phyloP scores from a whole-genome alignment of 2,329 filamentous ascomycete genomes.

The Aaosphaeria pasadenensis region DNA sequence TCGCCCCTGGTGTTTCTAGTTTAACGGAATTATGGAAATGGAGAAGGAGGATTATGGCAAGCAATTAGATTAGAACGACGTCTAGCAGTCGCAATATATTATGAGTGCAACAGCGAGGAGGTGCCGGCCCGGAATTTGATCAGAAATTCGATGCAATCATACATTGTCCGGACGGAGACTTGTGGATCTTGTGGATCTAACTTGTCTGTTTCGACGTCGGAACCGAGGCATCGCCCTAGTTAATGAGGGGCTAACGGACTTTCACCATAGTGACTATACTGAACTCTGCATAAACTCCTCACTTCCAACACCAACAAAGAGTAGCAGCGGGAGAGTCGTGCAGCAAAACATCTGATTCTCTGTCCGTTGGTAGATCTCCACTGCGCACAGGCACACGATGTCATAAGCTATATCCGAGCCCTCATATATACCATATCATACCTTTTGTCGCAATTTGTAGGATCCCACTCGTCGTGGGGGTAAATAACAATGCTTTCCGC shows the following conservation, averaged over 20 bases:
- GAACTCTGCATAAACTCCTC: no score
- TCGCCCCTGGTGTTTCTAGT: not conserved
- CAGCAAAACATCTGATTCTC: not conserved
- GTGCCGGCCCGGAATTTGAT: no score
- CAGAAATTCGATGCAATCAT: no score
- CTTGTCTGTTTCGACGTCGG: not conserved
- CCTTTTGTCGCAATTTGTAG: not conserved
- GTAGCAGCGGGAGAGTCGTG: conserved; percentile 1
- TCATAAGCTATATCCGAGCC: conserved; percentile 4
- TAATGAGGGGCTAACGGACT: not conserved
- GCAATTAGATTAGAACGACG: no score
- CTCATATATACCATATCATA: no score
- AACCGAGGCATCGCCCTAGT: conserved; percentile 1
- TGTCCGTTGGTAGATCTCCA: no score
- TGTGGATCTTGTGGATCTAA: no score
- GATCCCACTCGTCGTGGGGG: conserved; percentile 13
- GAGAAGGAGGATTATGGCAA: no score
- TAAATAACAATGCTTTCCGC: conserved; percentile 5
- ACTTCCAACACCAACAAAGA: not conserved
- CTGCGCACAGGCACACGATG: not conserved
- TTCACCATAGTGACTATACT: not conserved
- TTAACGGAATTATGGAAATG: no score
- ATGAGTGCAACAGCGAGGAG: no score
- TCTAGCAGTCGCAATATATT: no score
- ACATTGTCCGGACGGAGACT: no score